phyloP scores from a whole-genome alignment of 371 early-diverging fungal genomes.

The Dinochytrium kinnereticum region DNA sequence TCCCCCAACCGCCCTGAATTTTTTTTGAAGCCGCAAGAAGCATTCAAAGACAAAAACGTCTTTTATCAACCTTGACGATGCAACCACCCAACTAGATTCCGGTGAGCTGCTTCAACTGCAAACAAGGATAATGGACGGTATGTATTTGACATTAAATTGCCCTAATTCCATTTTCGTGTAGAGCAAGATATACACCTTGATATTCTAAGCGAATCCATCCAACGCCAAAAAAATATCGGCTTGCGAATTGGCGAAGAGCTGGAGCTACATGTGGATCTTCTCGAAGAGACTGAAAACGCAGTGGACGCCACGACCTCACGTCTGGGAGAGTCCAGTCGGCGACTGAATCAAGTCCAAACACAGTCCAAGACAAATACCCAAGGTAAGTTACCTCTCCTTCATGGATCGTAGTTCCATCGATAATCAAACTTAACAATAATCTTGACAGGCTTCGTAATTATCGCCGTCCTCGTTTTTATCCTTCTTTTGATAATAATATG shows the following conservation, averaged over 20 bases:
- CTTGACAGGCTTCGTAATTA: neutral
- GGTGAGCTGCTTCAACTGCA: conserved; percentile 75
- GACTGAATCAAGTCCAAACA: conserved; percentile 38
- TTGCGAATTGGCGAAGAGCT: conserved; percentile 78
- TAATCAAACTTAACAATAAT: too few relatives aligned
- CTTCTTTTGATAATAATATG: neutral
- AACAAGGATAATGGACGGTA: conserved; percentile 77
- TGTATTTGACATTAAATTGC: neutral
- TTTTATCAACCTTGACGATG: neutral
- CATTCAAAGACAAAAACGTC: neutral
- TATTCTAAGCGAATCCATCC: conserved; percentile 64
- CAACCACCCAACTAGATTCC: conserved; percentile 50
- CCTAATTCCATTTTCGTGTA: conserved; percentile 24
- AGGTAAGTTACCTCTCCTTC: conserved; percentile 12
- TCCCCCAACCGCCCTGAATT: too few relatives aligned
- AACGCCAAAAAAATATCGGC: conserved; percentile 78
- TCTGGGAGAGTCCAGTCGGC: conserved; percentile 62
- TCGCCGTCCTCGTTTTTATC: neutral
- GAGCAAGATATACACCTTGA: conserved; percentile 83
- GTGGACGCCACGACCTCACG: conserved; percentile 68
- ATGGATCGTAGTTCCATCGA: neutral
- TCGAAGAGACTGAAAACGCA: conserved; percentile 73
- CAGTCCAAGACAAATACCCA: neutral
- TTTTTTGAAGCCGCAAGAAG: too few relatives aligned
- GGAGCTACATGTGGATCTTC: conserved; percentile 72